Percentiles rank a stretch among this genome's conserved stretches.
Conservation (phyloP, 257 asterid genomes). For the Solanum paucissectum region DNA sequence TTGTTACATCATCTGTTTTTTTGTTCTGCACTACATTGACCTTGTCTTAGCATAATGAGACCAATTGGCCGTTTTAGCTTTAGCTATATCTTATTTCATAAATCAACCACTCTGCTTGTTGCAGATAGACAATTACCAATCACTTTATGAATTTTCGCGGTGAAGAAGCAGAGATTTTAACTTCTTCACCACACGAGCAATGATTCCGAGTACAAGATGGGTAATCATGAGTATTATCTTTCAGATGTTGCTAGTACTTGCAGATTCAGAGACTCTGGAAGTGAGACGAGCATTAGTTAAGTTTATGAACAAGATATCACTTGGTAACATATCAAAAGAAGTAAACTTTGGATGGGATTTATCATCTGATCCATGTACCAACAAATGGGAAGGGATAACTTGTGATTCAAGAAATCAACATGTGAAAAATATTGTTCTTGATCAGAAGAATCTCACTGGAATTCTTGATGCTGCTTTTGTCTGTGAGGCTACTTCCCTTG, state of each 20-base stretch:
- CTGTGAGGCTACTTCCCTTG: constrained; percentile 27
- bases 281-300: constrained; percentile 32
- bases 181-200: background rate
- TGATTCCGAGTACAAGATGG: background rate
- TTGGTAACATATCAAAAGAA: constrained; percentile 13
- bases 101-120: background rate
- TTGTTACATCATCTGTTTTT: background rate
- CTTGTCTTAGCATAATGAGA: background rate
- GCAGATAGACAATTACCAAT: background rate
- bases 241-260: constrained; percentile 4
- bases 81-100: background rate
- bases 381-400: constrained; percentile 44
- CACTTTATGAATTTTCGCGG: background rate
- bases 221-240: background rate
- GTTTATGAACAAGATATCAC: constrained; percentile 40
- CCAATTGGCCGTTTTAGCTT: background rate
- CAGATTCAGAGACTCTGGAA: constrained; percentile 34
- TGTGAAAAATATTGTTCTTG: constrained; percentile 42
- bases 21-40: background rate
- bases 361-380: constrained; percentile 54
- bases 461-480: constrained; percentile 34
- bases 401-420: constrained; percentile 21
- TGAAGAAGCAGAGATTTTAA: background rate
- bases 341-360: constrained; percentile 52
- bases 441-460: constrained; percentile 36